Conservation (phyloP, 139 green algal genomes). For the Picocystis salinarum region DNA sequence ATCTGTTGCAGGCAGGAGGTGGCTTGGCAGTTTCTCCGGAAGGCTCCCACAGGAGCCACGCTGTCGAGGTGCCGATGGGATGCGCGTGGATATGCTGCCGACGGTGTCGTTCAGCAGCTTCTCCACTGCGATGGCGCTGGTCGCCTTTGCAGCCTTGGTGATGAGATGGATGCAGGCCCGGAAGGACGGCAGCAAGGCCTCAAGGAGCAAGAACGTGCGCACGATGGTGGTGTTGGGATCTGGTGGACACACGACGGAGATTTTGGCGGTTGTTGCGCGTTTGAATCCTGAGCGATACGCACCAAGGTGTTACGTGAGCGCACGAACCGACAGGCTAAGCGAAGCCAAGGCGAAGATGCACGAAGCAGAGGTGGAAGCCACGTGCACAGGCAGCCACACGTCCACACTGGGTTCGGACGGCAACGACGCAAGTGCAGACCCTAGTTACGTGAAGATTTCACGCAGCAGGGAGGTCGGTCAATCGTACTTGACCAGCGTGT, state of each 20-base stretch:
- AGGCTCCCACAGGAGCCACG: too few relatives aligned
- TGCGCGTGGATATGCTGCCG: too few relatives aligned
- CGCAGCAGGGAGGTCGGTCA: conserved; percentile 65
- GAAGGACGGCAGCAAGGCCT: too few relatives aligned
- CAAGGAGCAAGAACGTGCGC: too few relatives aligned
- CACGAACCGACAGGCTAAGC: conserved; percentile 47
- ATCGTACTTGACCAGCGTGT: conserved; percentile 44
- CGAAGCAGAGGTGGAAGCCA: conserved; percentile 13
- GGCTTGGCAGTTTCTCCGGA: too few relatives aligned
- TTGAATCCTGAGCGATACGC: conserved; percentile 34
- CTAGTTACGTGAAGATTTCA: conserved; percentile 27
- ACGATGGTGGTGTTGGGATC: conserved; percentile 65
- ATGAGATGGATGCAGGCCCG: too few relatives aligned
- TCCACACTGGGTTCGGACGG: too few relatives aligned
- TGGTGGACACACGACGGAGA: conserved; percentile 78
- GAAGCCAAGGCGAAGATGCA: conserved; percentile 20
- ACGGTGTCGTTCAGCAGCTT: too few relatives aligned
- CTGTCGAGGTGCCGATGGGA: too few relatives aligned
- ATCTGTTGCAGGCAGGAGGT: too few relatives aligned
- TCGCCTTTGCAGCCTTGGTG: too few relatives aligned
- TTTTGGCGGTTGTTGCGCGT: conserved; percentile 42
- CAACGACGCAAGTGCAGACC: conserved; percentile 1
- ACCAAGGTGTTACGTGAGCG: conserved; percentile 49
- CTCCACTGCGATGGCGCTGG: too few relatives aligned
- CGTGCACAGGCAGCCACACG: not conserved